A percentile compares a stretch with the other conserved stretches of the same genome.
Evolutionary conservation across 306 rosid species (phyloP).

Genomic region (Quercus variabilis): DNA sequence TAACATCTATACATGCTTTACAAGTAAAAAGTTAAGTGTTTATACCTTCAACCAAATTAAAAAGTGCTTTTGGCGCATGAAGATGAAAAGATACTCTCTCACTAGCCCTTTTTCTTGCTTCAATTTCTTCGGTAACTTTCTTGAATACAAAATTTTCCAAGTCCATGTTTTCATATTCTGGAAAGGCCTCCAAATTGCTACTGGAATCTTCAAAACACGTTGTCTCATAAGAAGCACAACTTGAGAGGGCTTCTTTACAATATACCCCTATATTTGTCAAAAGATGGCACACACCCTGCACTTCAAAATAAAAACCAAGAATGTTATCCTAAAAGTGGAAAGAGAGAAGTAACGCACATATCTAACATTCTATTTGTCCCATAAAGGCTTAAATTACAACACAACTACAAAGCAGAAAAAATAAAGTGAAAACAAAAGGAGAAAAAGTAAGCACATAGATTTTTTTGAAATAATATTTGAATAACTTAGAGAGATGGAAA

Average conservation of each 20-base stretch:
- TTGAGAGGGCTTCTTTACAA: slow-evolving; percentile 67
- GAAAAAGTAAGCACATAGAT: neutral
- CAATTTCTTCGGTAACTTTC: slow-evolving; percentile 84
- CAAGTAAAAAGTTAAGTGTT: neutral
- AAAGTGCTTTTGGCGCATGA: slow-evolving; percentile 71
- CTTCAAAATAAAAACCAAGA: slow-evolving; percentile 19
- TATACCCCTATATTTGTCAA: slow-evolving; percentile 70
- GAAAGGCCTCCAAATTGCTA: slow-evolving; percentile 63
- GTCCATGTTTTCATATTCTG: slow-evolving; percentile 91
- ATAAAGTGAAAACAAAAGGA: neutral
- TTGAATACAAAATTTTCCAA: slow-evolving; percentile 81
- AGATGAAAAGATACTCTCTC: slow-evolving; percentile 76
- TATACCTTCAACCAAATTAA: slow-evolving; percentile 77
- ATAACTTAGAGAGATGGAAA: neutral
- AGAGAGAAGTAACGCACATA: neutral
- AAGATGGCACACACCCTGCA: slow-evolving; percentile 88
- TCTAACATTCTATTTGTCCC: neutral
- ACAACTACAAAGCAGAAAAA: neutral
- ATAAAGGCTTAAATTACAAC: neutral
- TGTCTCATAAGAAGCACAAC: slow-evolving; percentile 56
- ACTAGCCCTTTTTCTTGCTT: slow-evolving; percentile 73
- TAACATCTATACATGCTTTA: neutral
- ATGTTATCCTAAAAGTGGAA: neutral
- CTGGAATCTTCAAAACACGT: slow-evolving; percentile 64
- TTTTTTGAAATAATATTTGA: neutral